Evolutionary conservation across 805 yeast genomes (phyloP).

Genomic region (Candida methanosorbosa): DNA sequence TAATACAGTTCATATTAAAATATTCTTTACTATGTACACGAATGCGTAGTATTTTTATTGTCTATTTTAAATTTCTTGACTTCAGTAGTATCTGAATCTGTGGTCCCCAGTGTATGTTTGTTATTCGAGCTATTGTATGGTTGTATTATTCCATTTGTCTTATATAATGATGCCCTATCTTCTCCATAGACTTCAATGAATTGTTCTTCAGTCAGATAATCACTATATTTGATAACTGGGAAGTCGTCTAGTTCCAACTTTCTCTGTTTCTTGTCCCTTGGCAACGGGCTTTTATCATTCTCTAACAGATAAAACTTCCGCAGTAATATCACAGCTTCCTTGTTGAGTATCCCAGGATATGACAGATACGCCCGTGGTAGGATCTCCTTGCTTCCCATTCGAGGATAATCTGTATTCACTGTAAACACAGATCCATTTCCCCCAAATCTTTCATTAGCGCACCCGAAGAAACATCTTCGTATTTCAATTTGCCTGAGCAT

Average conservation of each 20-base stretch:
- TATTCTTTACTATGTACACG: no score
- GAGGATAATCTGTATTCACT: conserved; percentile 36
- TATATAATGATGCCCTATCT: conserved; percentile 19
- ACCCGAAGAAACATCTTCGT: conserved; percentile 73
- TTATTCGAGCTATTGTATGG: no score
- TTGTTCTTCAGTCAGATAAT: conserved; percentile 41
- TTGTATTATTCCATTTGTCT: conserved; percentile 14
- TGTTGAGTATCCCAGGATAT: conserved; percentile 70
- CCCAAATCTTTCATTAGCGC: conserved; percentile 93
- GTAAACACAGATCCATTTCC: conserved; percentile 86
- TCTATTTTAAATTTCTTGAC: no score
- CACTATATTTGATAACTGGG: conserved; percentile 50
- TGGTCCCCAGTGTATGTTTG: not conserved
- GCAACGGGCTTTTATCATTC: conserved; percentile 78
- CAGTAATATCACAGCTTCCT: conserved; percentile 75
- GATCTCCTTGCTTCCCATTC: not conserved
- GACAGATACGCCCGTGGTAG: conserved; percentile 35
- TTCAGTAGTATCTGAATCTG: no score
- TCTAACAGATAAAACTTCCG: conserved; percentile 81
- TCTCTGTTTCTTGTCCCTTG: conserved; percentile 65
- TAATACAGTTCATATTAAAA: no score
- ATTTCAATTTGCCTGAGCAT: conserved; percentile 78
- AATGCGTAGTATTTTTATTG: no score
- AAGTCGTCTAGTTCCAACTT: conserved; percentile 46
- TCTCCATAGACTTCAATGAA: conserved; percentile 45